A percentile compares a stretch with the other conserved stretches of the same genome.
Evolutionary conservation across 441 rosid species (phyloP).

Genomic region (Gossypium armourianum): DNA sequence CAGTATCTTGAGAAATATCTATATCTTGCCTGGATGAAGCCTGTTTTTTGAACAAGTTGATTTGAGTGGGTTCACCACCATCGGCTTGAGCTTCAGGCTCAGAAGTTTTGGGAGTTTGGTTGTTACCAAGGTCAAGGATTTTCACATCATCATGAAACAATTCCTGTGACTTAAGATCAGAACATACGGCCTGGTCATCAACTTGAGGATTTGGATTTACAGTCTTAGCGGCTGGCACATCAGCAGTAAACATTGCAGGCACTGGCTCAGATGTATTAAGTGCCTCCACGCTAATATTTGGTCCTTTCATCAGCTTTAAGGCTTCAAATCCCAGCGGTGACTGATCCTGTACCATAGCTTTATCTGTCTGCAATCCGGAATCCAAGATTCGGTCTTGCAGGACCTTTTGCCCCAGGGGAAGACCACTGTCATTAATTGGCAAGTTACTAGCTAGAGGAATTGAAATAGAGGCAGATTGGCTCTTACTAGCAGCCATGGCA

Average conservation of each 20-base stretch:
- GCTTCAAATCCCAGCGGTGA: slow-evolving; percentile 19
- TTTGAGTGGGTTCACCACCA: slow-evolving; percentile 17
- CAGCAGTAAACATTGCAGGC: slow-evolving; percentile 24
- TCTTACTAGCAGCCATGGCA: slow-evolving; percentile 18
- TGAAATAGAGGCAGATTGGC: slow-evolving; percentile 23
- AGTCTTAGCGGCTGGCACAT: slow-evolving; percentile 23
- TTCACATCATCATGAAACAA: slow-evolving; percentile 4
- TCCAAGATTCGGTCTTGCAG: slow-evolving; percentile 21
- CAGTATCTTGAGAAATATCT: slow-evolving; percentile 18
- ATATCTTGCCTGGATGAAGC: slow-evolving; percentile 22
- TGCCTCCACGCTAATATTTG: slow-evolving; percentile 12
- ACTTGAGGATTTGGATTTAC: slow-evolving; percentile 22
- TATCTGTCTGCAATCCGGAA: slow-evolving; percentile 22
- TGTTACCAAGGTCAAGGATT: slow-evolving; percentile 13
- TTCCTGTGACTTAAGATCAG: slow-evolving; percentile 20
- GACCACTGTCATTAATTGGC: slow-evolving; percentile 17
- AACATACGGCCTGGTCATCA: slow-evolving; percentile 21
- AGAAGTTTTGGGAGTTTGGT: slow-evolving; percentile 16
- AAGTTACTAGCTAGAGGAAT: slow-evolving; percentile 23
- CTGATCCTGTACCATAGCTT: slow-evolving; percentile 16
- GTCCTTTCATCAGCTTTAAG: slow-evolving; percentile 16
- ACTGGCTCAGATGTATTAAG: slow-evolving; percentile 24
- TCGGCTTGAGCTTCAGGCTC: slow-evolving; percentile 17
- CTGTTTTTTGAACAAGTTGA: slow-evolving; percentile 21
- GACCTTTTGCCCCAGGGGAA: slow-evolving; percentile 18